Evolutionary conservation across 2,329 filamentous ascomycete species (phyloP).

Genomic region (Fusarium sp.): DNA sequence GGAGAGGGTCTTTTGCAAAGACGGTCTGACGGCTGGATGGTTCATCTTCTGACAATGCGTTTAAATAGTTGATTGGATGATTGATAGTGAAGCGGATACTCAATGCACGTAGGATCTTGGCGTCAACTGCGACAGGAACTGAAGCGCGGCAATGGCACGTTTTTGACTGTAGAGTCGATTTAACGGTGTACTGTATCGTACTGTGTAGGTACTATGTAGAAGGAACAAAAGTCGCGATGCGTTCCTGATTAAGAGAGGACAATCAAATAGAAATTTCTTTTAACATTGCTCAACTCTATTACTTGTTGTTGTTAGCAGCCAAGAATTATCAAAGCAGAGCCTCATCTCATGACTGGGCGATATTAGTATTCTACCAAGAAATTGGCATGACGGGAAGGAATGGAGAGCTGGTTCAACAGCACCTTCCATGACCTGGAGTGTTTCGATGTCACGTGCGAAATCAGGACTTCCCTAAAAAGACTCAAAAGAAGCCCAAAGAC

Average conservation of each 20-base stretch:
- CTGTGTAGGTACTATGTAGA: slow-evolving; percentile 30
- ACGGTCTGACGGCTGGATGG: neutral
- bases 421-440: neutral
- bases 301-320: neutral
- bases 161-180: slow-evolving; percentile 25
- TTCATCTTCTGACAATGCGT: neutral
- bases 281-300: neutral
- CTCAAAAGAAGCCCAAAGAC: neutral
- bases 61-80: neutral
- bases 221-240: neutral
- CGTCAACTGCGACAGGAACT: neutral
- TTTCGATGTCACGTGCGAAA: slow-evolving; percentile 2
- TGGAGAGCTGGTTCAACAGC: neutral
- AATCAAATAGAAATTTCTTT: neutral
- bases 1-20: slow-evolving; percentile 8
- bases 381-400: slow-evolving; percentile 6
- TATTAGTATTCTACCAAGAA: neutral
- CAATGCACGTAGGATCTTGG: slow-evolving; percentile 5
- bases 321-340: slow-evolving; percentile 22
- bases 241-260: neutral
- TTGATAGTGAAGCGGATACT: neutral
- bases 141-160: slow-evolving; percentile 21
- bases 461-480: neutral
- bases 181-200: neutral
- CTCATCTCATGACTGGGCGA: slow-evolving; percentile 36